Base-by-base conservation (phyloP, 129 eudicot genomes). In the Centella asiatica region DNA sequence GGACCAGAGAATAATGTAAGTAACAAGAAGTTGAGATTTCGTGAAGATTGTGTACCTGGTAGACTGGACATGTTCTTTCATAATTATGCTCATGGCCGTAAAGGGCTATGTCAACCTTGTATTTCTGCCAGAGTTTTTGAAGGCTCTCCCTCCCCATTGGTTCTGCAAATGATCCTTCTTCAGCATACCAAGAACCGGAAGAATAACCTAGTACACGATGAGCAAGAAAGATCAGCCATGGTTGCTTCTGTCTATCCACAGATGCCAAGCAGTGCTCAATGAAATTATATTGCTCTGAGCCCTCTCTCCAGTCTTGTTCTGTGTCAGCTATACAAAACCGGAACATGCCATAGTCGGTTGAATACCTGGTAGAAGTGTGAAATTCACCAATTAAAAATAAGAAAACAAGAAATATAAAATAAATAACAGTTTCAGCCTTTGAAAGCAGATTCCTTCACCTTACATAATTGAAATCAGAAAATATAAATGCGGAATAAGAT, bases 331-430 rank as follows among this genome's bases (percentile, higher is more conserved):
- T 66, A 75, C 92, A 87, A 74, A 87, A 87, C 39, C 78, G 73
- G 81, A 87, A 87, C 95, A 87, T 87, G 20, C 95, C 95, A 66
- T 83, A 80, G 48, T 83, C 95, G 4, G 88, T 73, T 45, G 87
- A 72, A 58, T 86, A 86, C 95, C 87, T 86, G 84, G 2, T 25
- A 26, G n/a, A n/a, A 42, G 1, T 46, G 55, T 40, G n/a, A 56
- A 37, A n/a, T 48, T 65, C 17, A 26, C 9, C 40, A 39, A 9
- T 57, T 5, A 26, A 34, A 48, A 36, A 13, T 5, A 23, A 25
- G 11, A 6, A 46, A 22, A 18, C 29, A 27, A n/a, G n/a, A n/a
- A n/a, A n/a, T n/a, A n/a, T n/a, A n/a, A n/a, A n/a, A n/a, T n/a
- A n/a, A n/a, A n/a, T n/a, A n/a, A n/a, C n/a, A n/a, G n/a, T n/a